These are phyloP conservation scores for Glebionis coronaria DNA, from an alignment of 129 eudicot genomes.

Conservation along the genomic window DNA sequence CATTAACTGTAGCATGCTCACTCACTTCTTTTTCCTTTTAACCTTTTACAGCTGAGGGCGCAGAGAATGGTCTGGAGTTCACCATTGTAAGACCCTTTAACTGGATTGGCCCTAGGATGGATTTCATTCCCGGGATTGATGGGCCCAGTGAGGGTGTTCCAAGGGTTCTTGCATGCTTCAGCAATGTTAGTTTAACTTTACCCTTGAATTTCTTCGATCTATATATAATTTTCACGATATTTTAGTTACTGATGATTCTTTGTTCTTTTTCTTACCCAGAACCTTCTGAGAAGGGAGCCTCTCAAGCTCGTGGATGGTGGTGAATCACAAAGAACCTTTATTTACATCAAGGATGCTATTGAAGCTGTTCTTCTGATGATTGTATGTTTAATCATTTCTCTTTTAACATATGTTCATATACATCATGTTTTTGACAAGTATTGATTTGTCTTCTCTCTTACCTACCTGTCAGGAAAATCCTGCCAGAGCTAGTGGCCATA, in stretches of 20 bases:
- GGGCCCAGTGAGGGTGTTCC: slow-evolving; percentile 99
- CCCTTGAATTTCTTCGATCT: not conserved
- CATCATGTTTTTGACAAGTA: slow-evolving; percentile 5
- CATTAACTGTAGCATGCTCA: not conserved
- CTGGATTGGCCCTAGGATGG: slow-evolving; percentile 99
- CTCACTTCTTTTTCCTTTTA: slow-evolving; percentile 12
- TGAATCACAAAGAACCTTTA: slow-evolving; percentile 88
- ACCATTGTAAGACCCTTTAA: slow-evolving; percentile 96
- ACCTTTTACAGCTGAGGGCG: slow-evolving; percentile 74
- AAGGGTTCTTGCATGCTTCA: slow-evolving; percentile 94
- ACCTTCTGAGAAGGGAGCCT: slow-evolving; percentile 85
- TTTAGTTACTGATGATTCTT: slow-evolving; percentile 10
- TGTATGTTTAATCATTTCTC: slow-evolving; percentile 40
- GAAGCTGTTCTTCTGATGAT: slow-evolving; percentile 97
- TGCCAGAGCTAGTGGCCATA: slow-evolving; percentile 88
- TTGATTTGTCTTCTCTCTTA: not conserved
- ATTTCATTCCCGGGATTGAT: slow-evolving; percentile 96
- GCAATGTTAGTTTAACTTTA: slow-evolving; percentile 55
- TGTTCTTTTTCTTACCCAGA: slow-evolving; percentile 37
- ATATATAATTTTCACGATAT: not conserved
- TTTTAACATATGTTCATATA: not conserved
- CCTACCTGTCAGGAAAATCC: slow-evolving; percentile 75
- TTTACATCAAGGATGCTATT: slow-evolving; percentile 94
- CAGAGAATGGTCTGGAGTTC: slow-evolving; percentile 89
- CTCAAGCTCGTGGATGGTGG: slow-evolving; percentile 99